Base-by-base conservation (phyloP, 1,284 basidiomycete species). In the Sporisorium scitamineum region DNA sequence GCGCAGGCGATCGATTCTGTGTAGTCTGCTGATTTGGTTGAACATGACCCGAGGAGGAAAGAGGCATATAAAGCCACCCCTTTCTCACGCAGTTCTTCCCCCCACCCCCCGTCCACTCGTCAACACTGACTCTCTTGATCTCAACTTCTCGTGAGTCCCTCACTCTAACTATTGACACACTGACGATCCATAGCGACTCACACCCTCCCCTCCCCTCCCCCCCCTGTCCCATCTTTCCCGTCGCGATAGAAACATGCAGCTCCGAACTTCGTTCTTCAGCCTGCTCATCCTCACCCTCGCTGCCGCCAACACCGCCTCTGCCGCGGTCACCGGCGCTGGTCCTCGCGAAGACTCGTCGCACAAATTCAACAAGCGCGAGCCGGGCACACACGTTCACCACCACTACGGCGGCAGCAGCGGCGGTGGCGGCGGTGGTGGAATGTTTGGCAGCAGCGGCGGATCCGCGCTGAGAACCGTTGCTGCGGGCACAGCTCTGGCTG, bases 311-410 rank as follows among this genome's bases (percentile, higher is more conserved):
- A 14, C 48, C 1, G 39, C 29, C 22, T 32, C 24, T 2, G 45
- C 55, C 5, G 20, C 47, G 7, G 8, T 20, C 22, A 29, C 59
- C 29, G 29, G 8, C 22, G 5, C 42, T 5, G 5, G 26, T 14
- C 59, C 48, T 26, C 51, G 57, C 5, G 20, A 13, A 1, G 63
- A 67, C 7, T 8, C 26, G 34, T 4, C 26, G 34, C 70, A 63
- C 65, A 68, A 68, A 42, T 64, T 73, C 58, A 22, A 5, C 57
- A 73, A 73, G 24, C 70, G 70, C 22, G 29, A 27, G 4, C 48
- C 48, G 2, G 42, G 57, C 20, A 45, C 42, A 22, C 24, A 41
- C 29, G 22, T 39, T 3, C 56, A 59, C 47, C 41, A 63, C 26
- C 53, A 64, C 67, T 45, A 54, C 56, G 18, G 53, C 22, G 34